Evolutionary conservation across 2,329 filamentous ascomycete species (phyloP), one percentile per base, ranked within the genome.

Genomic region (Penicillium sp.): DNA sequence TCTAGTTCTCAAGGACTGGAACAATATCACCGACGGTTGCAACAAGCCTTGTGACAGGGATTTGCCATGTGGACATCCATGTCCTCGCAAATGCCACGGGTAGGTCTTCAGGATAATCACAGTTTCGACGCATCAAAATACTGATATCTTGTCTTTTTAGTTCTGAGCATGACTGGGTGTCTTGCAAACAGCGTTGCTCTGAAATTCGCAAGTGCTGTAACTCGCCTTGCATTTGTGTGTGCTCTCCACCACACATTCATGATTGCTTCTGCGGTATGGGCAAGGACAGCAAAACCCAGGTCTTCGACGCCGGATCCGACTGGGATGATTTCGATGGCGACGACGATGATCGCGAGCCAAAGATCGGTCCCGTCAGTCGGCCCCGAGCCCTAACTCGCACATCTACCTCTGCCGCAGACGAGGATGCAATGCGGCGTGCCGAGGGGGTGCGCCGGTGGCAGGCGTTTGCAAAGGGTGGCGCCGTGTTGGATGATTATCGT

Each of bases 1-100:
- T 28, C 24, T 21, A 43, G 46, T 12, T 17, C 35, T 45, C 6
- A 17, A 37, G 1, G 75, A 81, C 17, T 87, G 80, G 78, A 60
- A 68, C 4, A 64, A 64, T 1, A 71, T 76, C 13, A 68, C 72
- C 45, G 82, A 78, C 19, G 81, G 78, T 6, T 85, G 78, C 63
- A 57, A 69, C 44, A 51, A 57, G 41, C 63, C 51, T 26, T 87
- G 80, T 57, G 67, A 63, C 3, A 66, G 60, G 44, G 57, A 22
- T 26, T 60, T 76, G 43, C 52, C 61, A 1, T 83, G 80, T 54
- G 76, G 77, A 2, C 80, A 83, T 57, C 38, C 44, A 29, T 83
- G 80, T 59, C 60, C 61, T 3, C 57, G 77, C 3, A 67, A 57
- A 33, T 83, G 80, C 53, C 80, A 83, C 57, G 69, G 71, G 74